These are phyloP conservation scores for Cladosporium sp. DNA, from an alignment of 2,329 filamentous ascomycete species.

Conservation along the genomic window DNA sequence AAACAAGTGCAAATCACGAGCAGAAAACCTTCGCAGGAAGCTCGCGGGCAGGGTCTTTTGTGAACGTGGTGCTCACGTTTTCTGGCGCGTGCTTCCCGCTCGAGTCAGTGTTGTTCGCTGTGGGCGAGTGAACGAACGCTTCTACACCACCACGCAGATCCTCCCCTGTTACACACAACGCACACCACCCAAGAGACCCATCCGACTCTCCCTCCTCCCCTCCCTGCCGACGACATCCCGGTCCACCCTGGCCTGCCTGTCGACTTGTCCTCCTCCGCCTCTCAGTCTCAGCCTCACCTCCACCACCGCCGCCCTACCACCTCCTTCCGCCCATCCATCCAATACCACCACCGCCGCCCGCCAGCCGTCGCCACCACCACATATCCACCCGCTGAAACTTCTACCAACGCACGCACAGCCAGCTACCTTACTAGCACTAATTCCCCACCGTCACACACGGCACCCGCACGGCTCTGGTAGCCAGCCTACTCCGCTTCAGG, in stretches of 20 bases:
- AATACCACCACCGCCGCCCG: not conserved
- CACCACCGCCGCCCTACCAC: not conserved
- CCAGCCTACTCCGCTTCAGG: constrained; percentile 16
- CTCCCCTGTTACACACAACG: constrained; percentile 3
- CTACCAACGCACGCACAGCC: not conserved
- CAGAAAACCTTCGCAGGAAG: not conserved
- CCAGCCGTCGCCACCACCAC: constrained; percentile 1
- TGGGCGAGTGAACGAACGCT: no score
- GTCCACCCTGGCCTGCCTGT: not conserved
- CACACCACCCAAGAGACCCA: not conserved
- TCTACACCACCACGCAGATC: constrained; percentile 4
- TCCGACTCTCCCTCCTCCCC: not conserved
- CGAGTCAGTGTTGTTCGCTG: not conserved
- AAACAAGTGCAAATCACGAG: not conserved
- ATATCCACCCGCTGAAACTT: not conserved
- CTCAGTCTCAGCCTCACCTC: not conserved
- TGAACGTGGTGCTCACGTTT: not conserved
- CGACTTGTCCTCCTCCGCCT: not conserved
- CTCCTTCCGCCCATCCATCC: not conserved
- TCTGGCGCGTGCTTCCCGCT: not conserved
- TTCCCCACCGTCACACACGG: constrained; percentile 1
- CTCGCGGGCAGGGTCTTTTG: not conserved
- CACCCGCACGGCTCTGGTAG: constrained; percentile 17
- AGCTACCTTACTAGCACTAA: not conserved
- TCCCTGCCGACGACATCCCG: constrained; percentile 3